Conservation (phyloP, 2,329 filamentous ascomycete species). For the Verticillium dahliae region DNA sequence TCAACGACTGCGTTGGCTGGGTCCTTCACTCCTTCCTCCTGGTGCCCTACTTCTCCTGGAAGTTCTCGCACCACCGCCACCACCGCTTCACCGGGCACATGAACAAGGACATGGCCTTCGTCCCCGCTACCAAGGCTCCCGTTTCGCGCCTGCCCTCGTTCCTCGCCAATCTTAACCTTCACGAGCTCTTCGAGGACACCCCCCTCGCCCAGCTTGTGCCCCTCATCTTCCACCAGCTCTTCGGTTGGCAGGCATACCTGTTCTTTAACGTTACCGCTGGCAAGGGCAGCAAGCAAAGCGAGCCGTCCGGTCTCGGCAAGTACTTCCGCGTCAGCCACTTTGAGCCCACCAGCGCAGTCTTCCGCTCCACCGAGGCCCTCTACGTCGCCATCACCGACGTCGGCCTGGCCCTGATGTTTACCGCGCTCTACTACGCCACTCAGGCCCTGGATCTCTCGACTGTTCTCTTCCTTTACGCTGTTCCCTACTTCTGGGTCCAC, state of each 20-base stretch:
- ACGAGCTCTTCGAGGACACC: constrained; percentile 56
- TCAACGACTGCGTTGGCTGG: constrained; percentile 60
- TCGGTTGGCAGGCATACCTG: constrained; percentile 60
- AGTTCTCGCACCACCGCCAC: constrained; percentile 63
- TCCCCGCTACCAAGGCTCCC: constrained; percentile 35
- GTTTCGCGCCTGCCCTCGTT: constrained; percentile 12
- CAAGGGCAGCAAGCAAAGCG: constrained; percentile 37
- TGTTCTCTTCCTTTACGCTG: constrained; percentile 51
- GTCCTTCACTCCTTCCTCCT: constrained; percentile 58
- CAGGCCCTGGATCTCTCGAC: constrained; percentile 49
- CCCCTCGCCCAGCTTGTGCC: constrained; percentile 48
- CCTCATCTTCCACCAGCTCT: constrained; percentile 55
- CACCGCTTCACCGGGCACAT: constrained; percentile 64
- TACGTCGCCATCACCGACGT: constrained; percentile 52
- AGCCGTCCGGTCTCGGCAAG: constrained; percentile 20
- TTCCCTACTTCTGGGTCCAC: constrained; percentile 65
- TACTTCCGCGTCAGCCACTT: constrained; percentile 50
- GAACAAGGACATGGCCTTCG: constrained; percentile 61
- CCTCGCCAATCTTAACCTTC: constrained; percentile 31
- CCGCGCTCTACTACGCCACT: constrained; percentile 43
- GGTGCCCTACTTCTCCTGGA: constrained; percentile 69
- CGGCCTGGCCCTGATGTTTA: constrained; percentile 46
- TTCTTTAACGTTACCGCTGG: constrained; percentile 51
- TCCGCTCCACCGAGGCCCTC: constrained; percentile 48
- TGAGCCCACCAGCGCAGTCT: constrained; percentile 54